These are phyloP conservation scores for Panellus pusillus DNA, from an alignment of 768 basidiomycete genomes.

Conservation along the genomic window DNA sequence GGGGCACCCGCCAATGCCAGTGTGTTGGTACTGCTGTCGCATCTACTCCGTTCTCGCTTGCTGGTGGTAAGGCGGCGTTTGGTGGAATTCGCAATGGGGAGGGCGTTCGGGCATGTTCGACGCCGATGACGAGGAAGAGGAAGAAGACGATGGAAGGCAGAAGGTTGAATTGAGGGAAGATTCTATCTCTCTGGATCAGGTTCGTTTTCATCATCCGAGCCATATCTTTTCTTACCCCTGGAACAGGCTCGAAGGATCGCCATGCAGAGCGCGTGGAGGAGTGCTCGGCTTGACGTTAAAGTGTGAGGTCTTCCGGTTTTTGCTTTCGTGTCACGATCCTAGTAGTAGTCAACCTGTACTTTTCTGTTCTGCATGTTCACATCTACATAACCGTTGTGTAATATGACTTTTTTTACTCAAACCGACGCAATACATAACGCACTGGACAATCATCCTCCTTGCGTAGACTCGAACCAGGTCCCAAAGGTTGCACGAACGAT, in stretches of 20 bases:
- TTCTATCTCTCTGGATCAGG: constrained; percentile 92
- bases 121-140: constrained; percentile 85
- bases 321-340: constrained; percentile 9
- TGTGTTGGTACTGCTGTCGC: constrained; percentile 82
- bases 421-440: no score
- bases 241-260: constrained; percentile 77
- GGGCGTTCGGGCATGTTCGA: constrained; percentile 36
- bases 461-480: no score
- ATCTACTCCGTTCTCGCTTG: constrained; percentile 75
- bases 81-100: constrained; percentile 63
- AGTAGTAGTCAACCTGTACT: constrained; percentile 11
- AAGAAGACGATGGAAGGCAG: constrained; percentile 62
- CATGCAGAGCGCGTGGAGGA: constrained; percentile 89
- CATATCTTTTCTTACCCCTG: constrained; percentile 12
- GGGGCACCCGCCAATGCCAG: constrained; percentile 72
- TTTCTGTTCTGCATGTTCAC: constrained; percentile 8
- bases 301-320: constrained; percentile 3
- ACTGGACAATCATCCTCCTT: no score
- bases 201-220: constrained; percentile 32
- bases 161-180: constrained; percentile 77
- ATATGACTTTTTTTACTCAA: background rate
- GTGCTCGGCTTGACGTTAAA: constrained; percentile 50
- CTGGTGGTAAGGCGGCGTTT: constrained; percentile 82
- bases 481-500: no score
- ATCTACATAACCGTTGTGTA: background rate